A percentile compares a stretch with the other conserved stretches of the same genome.
Conservation (phyloP, 2,329 filamentous ascomycete species). For the Cyclaneusma minus region DNA sequence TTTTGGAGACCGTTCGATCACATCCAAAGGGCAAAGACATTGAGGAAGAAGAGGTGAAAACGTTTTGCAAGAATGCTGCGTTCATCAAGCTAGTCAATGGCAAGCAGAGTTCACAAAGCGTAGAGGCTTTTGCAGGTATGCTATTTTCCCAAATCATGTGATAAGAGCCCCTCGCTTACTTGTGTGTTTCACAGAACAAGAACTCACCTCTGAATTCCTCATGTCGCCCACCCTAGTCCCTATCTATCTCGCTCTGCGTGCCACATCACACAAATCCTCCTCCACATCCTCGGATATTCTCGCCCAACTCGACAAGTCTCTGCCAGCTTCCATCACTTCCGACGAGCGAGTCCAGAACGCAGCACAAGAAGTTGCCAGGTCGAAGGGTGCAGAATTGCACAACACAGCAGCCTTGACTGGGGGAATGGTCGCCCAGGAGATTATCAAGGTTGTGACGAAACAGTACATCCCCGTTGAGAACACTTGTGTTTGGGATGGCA, state of each 20-base stretch:
- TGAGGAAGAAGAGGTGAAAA: conserved; percentile 61
- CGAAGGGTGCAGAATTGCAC: conserved; percentile 74
- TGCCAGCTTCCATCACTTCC: conserved; percentile 30
- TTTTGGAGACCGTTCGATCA: conserved; percentile 47
- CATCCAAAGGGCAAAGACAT: conserved; percentile 35
- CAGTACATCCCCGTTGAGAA: conserved; percentile 60
- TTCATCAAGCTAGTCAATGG: conserved; percentile 74
- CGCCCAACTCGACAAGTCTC: conserved; percentile 24
- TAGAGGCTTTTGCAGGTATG: conserved; percentile 2
- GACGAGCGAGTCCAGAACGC: conserved; percentile 36
- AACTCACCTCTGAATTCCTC: conserved; percentile 12
- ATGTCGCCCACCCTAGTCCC: conserved; percentile 45
- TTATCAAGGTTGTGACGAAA: conserved; percentile 74
- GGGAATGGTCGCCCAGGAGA: conserved; percentile 90
- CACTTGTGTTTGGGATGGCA: conserved; percentile 53
- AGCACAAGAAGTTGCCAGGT: conserved; percentile 55
- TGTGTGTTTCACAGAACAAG: conserved; percentile 4
- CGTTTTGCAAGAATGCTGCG: conserved; percentile 89
- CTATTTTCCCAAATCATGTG: too few species aligned
- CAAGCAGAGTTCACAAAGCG: not conserved
- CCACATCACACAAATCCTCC: conserved; percentile 29
- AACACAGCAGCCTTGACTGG: conserved; percentile 80
- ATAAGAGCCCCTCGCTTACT: conserved; percentile 5
- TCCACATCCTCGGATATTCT: conserved; percentile 39
- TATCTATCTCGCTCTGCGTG: conserved; percentile 51